Base-by-base conservation (phyloP, 371 early-diverging fungal genomes). In the Rhizopus delemar region DNA sequence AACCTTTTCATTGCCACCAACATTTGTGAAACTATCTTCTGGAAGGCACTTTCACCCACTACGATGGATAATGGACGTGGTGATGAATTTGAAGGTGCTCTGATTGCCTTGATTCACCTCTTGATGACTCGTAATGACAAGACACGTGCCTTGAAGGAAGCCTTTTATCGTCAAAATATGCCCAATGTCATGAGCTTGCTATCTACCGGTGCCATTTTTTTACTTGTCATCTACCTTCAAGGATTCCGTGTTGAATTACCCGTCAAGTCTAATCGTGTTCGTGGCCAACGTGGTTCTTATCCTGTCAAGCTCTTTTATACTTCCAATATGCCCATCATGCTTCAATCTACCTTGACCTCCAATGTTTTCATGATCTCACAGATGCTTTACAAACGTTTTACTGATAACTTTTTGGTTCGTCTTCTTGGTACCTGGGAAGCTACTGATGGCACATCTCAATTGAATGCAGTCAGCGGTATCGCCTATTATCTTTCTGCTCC, bases 261-360 rank as follows among this genome's bases (percentile, higher is more conserved):
- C 48, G 92, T 99, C 77, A 97, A 98, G 78, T 97, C 97, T 28
- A 93, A 91, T 68, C 89, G 92, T 55, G 86, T 94, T 69, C 94
- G 98, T 79, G 99, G 99, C 53, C 98, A 98, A 74, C 93, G 92
- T 66, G 97, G 95, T 29, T 87, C 91, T 56, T 99, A 95, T 84
- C 99, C 99, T 51, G 88, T 99, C 86, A 99, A 99, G 85, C 83
- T 99, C 53, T 97, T 99, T 77, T 99, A 99, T 85, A 98, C 99
- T 46, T 97, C 99, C 70, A 99, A 96, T 85, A 99, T 97, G 96
- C 99, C 99, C 54, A 94, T 99, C 70, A 98, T 99, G 94, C 88
- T 99, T 60, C 99, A 99, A 81, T 96, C 98, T 38, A 95, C 99
- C 51, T 84, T 99, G 62, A 90, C 93, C 46, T 93, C 97, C 69